phyloP scores from a whole-genome alignment of 352 stramenopile species.

The Pythium insidiosum region DNA sequence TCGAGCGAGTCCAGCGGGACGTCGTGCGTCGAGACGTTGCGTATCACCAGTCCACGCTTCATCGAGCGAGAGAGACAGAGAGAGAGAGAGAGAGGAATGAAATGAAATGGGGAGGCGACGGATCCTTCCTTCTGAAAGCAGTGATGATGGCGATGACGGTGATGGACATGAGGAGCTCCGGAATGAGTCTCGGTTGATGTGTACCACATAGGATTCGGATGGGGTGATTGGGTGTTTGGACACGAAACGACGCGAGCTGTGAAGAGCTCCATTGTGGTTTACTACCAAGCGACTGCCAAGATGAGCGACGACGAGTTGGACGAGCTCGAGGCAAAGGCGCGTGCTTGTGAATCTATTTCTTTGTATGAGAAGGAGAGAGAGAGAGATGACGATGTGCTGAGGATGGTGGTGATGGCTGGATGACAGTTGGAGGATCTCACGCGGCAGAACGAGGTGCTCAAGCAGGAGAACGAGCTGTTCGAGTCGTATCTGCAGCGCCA shows the following conservation, averaged over 20 bases:
- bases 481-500: slow-evolving; percentile 78
- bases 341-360: not conserved
- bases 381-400: not conserved
- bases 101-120: too few relatives aligned
- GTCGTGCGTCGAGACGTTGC: slow-evolving; percentile 63
- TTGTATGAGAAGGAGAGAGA: not conserved
- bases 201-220: too few relatives aligned
- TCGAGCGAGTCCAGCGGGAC: slow-evolving; percentile 67
- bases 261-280: not conserved
- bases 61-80: slow-evolving; percentile 13
- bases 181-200: too few relatives aligned
- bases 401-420: not conserved
- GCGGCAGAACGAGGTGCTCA: slow-evolving; percentile 84
- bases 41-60: slow-evolving; percentile 76
- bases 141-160: too few relatives aligned
- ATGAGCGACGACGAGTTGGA: slow-evolving; percentile 70
- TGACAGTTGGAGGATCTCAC: slow-evolving; percentile 76
- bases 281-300: too few relatives aligned
- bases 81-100: not conserved
- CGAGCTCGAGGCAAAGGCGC: slow-evolving; percentile 58
- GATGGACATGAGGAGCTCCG: not conserved
- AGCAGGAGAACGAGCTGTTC: slow-evolving; percentile 88
- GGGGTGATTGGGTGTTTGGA: too few relatives aligned
- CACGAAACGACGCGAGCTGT: slow-evolving; percentile 7
- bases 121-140: too few relatives aligned